These are phyloP conservation scores for Candida albicans DNA, from an alignment of 1,139 yeast species.

Conservation along the genomic window DNA sequence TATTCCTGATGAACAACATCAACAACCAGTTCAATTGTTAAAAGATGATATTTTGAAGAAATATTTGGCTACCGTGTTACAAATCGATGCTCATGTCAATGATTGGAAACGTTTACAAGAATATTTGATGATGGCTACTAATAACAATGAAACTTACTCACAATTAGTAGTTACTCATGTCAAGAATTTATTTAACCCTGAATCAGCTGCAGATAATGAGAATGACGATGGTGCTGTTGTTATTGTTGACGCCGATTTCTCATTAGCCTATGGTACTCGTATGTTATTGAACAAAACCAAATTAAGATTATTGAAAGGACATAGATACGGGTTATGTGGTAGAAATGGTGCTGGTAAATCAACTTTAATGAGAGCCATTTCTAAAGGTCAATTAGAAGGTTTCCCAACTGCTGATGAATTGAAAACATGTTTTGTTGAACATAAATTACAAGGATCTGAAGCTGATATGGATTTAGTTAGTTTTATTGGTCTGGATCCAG, in stretches of 20 bases:
- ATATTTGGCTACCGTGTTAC: constrained; percentile 58
- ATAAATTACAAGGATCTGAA: constrained; percentile 92
- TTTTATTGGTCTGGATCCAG: constrained; percentile 91
- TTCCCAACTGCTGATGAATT: constrained; percentile 89
- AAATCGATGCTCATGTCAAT: constrained; percentile 80
- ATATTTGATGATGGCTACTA: constrained; percentile 36
- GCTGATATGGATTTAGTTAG: constrained; percentile 85
- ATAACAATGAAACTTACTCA: constrained; percentile 34
- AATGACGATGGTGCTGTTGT: constrained; percentile 73
- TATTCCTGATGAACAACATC: constrained; percentile 27
- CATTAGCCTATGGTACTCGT: constrained; percentile 95
- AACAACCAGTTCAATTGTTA: constrained; percentile 18
- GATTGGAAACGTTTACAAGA: constrained; percentile 79
- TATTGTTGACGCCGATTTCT: constrained; percentile 91
- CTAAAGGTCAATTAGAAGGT: constrained; percentile 96
- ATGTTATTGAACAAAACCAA: constrained; percentile 93
- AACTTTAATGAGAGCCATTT: constrained; percentile 94
- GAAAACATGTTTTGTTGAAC: constrained; percentile 96
- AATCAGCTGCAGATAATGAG: constrained; percentile 54
- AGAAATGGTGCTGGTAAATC: constrained; percentile 99
- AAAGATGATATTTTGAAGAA: constrained; percentile 22
- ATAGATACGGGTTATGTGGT: constrained; percentile 96
- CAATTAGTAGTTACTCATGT: constrained; percentile 52
- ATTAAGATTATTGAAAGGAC: constrained; percentile 86
- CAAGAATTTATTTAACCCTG: constrained; percentile 67